phyloP scores from a whole-genome alignment of 805 yeast species.

The Candida ponderosae region DNA sequence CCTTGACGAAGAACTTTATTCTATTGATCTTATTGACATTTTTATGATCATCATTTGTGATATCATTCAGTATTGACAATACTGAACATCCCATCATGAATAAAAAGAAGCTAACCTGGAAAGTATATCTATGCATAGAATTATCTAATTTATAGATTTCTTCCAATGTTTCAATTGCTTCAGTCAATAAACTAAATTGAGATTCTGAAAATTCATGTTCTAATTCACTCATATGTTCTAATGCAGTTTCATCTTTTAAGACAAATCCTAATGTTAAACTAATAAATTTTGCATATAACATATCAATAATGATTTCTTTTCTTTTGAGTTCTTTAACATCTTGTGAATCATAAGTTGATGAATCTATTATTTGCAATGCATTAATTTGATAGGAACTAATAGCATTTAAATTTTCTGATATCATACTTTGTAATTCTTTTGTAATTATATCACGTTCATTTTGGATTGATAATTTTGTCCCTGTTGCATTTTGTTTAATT shows the following conservation, averaged over 20 bases:
- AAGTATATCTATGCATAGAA: conserved; percentile 14
- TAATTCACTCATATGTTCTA: conserved; percentile 9
- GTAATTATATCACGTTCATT: conserved; percentile 7
- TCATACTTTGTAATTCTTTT: too few relatives aligned
- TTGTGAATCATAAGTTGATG: too few relatives aligned
- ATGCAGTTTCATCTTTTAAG: conserved; percentile 8
- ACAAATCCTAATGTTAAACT: conserved; percentile 11
- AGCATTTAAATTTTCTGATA: too few relatives aligned
- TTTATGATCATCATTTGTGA: conserved; percentile 8
- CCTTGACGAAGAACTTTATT: conserved; percentile 16
- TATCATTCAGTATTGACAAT: conserved; percentile 13
- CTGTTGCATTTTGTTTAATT: background rate
- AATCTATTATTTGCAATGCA: too few relatives aligned
- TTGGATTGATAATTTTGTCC: conserved; percentile 2
- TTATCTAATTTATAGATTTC: conserved; percentile 10
- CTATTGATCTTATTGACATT: conserved; percentile 13
- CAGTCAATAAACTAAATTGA: conserved; percentile 7
- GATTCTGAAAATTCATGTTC: conserved; percentile 8
- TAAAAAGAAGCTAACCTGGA: conserved; percentile 12
- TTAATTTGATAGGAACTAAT: too few relatives aligned
- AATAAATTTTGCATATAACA: conserved; percentile 16
- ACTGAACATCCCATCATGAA: conserved; percentile 15
- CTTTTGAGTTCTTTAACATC: too few relatives aligned
- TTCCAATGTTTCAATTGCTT: conserved; percentile 13
- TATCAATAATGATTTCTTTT: conserved; percentile 3